Evolutionary conservation across 2,329 filamentous ascomycete genomes (phyloP).

Genomic region (Botrytis paeoniae): DNA sequence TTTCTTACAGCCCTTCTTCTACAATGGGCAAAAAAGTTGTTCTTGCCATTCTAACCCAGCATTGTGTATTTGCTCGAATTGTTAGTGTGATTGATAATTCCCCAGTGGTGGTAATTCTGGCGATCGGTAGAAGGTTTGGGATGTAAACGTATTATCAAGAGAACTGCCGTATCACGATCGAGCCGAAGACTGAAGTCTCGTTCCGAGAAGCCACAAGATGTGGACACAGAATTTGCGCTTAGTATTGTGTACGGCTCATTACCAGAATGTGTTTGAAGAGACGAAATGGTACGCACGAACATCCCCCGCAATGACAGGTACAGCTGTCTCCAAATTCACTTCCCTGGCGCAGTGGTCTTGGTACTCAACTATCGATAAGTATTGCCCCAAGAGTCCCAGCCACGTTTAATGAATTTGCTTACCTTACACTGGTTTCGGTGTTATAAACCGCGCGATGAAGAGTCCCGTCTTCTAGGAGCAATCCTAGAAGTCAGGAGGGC

Average conservation of each 20-base stretch:
- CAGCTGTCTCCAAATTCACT: neutral
- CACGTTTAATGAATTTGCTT: neutral
- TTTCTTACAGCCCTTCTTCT: neutral
- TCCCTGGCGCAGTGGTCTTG: neutral
- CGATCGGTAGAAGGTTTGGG: fast-evolving
- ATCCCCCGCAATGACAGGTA: neutral
- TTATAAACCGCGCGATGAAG: neutral
- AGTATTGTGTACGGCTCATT: neutral
- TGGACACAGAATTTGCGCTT: neutral
- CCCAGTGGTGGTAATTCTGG: neutral
- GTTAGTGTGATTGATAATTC: neutral
- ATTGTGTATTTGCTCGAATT: neutral
- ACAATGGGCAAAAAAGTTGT: fast-evolving
- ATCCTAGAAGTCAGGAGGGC: neutral
- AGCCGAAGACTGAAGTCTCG: neutral
- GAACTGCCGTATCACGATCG: neutral
- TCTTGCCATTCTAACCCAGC: neutral
- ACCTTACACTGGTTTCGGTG: neutral
- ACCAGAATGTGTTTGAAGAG: neutral
- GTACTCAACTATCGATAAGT: neutral
- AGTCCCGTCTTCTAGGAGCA: neutral
- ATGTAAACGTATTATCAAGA: neutral
- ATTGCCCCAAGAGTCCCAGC: neutral
- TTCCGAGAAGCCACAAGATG: neutral
- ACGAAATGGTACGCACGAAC: neutral